Base-by-base conservation (phyloP, 208 protist genomes). In the Trypanosoma platydactyli region DNA sequence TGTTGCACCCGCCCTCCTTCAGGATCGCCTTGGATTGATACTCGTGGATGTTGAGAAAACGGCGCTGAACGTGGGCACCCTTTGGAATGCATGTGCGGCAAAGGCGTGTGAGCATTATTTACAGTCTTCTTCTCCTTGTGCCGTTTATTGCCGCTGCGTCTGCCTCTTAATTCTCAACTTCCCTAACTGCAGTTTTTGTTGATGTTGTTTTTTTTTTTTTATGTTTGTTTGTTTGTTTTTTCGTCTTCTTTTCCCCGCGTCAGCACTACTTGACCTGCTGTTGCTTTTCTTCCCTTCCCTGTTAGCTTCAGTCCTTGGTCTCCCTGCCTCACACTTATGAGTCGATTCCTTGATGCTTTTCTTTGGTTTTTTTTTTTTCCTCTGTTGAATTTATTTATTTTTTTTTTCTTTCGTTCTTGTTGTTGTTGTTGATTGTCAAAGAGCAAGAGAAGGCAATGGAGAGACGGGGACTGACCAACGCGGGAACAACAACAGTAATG, bases 21-120 rank as follows among this genome's bases (percentile, higher is more conserved):
- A 97, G 79, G 52, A 97, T 85, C 42, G 83, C 75, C 83, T 97
- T 97, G 51, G 92, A 92, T 73, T 95, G 88, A 77, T 85, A 97
- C 76, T 97, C 92, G 75, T 97, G 92, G 61, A 97, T 95, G 77
- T 94, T 95, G 48, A 97, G 79, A 68, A 91, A 90, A 64, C 92
- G 89, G 66, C 81, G 78, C 81, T 97, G 92, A 46, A 83, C 68
- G 40, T 51, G 45, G 5, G 56, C 55, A 29, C 70, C 66, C 72
- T 79, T 67, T 38, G 83, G 83, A 49, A 78, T 76, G 71, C 81
- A 88, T 27, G 81, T 68, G 77, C 84, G 84, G 55, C 68, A 68
- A 58, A 92, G 84, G 61, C 86, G 87, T 51, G 71, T 51, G 38
- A 94, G 75, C 90, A 95, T 93, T 41, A 29, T 63, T 42, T 27